Evolutionary conservation across 2,329 filamentous ascomycete species (phyloP).

Genomic region (Ceratocystis cubensis): DNA sequence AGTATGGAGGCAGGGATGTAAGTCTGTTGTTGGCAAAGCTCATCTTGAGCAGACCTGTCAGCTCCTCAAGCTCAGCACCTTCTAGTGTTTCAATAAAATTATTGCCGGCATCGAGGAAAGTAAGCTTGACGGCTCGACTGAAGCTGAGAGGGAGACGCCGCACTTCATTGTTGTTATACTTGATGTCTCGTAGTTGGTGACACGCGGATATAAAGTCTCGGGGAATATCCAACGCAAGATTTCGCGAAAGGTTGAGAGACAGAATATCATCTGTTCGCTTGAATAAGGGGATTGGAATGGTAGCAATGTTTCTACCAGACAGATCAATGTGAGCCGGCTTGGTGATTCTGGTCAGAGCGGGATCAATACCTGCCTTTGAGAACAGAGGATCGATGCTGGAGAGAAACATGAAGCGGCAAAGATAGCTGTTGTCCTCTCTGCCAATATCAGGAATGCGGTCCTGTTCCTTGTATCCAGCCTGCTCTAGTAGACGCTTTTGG

Average conservation of each 20-base stretch:
- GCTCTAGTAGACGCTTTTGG: slow-evolving; percentile 80
- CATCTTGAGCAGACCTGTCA: slow-evolving; percentile 70
- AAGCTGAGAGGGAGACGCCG: slow-evolving; percentile 74
- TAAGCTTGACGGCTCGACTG: slow-evolving; percentile 65
- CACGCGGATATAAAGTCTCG: slow-evolving; percentile 95
- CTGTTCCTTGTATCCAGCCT: slow-evolving; percentile 76
- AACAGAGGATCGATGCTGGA: slow-evolving; percentile 45
- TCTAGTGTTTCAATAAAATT: slow-evolving; percentile 82
- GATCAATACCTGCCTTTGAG: slow-evolving; percentile 58
- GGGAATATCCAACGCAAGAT: slow-evolving; percentile 81
- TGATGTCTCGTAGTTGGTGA: slow-evolving; percentile 83
- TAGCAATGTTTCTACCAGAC: slow-evolving; percentile 76
- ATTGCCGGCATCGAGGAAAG: slow-evolving; percentile 87
- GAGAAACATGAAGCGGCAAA: slow-evolving; percentile 90
- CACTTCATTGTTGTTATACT: slow-evolving; percentile 89
- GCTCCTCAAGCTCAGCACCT: slow-evolving; percentile 63
- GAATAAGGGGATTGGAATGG: slow-evolving; percentile 89
- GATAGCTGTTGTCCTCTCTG: slow-evolving; percentile 91
- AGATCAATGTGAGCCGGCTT: slow-evolving; percentile 94
- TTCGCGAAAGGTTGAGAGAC: slow-evolving; percentile 83
- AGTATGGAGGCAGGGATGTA: slow-evolving; percentile 64
- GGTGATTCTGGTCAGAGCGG: slow-evolving; percentile 67
- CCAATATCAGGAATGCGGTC: slow-evolving; percentile 89
- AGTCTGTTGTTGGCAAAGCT: slow-evolving; percentile 91
- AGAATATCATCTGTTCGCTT: slow-evolving; percentile 86